Percentiles rank a stretch among this genome's conserved stretches.
Evolutionary conservation across 75 land plant genomes (phyloP).

Genomic region (Selaginella moellendorffii): DNA sequence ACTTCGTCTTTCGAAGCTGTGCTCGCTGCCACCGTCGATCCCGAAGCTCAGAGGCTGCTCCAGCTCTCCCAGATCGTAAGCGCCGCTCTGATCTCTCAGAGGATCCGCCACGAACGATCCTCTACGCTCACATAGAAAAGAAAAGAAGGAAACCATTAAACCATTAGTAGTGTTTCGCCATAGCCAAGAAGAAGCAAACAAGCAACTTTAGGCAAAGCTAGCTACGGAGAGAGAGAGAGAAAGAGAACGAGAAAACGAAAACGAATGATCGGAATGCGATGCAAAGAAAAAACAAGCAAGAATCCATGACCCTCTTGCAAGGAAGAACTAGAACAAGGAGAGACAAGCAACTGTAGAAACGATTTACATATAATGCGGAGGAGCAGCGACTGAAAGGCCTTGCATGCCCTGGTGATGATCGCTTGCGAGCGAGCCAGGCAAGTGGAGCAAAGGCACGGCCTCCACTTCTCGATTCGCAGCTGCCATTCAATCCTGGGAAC

Average conservation of each 20-base stretch:
- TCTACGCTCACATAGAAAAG: not conserved
- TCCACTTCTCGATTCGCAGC: not conserved
- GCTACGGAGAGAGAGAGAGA: not conserved
- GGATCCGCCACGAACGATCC: conserved; percentile 1
- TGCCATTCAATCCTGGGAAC: not conserved
- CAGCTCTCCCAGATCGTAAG: conserved; percentile 8
- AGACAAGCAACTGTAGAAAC: not conserved
- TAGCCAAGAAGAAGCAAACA: not conserved
- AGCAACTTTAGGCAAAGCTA: not conserved
- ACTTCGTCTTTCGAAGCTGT: not conserved
- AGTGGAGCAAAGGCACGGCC: not conserved
- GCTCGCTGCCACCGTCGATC: not conserved
- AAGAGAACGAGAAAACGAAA: not conserved
- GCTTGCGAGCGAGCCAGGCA: too few species aligned
- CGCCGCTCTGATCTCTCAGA: not conserved
- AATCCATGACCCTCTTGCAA: not conserved
- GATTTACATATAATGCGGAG: conserved; percentile 4
- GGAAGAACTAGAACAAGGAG: too few species aligned
- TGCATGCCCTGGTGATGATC: conserved; percentile 2
- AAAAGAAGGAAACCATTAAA: not conserved
- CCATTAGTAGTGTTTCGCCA: not conserved
- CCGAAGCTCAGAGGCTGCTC: conserved; percentile 5
- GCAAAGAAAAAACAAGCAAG: not conserved
- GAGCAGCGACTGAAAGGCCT: conserved; percentile 1
- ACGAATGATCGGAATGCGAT: not conserved